Percentiles rank a stretch among this genome's conserved stretches.
phyloP scores from a whole-genome alignment of 2,329 filamentous ascomycete species.

The Aspergillus bombycis region DNA sequence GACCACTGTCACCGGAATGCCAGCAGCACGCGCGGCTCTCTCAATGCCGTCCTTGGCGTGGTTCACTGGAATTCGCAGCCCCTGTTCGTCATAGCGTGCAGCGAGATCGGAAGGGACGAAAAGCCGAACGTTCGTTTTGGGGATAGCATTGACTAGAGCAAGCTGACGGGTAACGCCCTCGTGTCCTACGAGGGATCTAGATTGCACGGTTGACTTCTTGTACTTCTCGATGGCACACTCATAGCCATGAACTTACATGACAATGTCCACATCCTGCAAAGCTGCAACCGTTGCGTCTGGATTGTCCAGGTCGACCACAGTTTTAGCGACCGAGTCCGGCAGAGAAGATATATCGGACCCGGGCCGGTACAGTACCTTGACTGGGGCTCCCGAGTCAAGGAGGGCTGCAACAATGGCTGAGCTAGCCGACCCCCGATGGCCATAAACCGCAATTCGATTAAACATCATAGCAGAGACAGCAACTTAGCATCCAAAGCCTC shows the following conservation, averaged over 20 bases:
- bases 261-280: constrained; percentile 23
- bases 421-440: constrained; percentile 23
- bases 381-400: constrained; percentile 17
- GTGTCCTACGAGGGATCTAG: constrained; percentile 24
- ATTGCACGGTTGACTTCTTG: no score
- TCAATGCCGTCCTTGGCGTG: constrained; percentile 18
- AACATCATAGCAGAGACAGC: constrained; percentile 19
- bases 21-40: constrained; percentile 16
- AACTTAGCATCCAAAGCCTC: no score
- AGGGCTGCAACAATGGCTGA: constrained; percentile 20
- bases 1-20: constrained; percentile 20
- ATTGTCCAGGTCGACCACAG: constrained; percentile 21
- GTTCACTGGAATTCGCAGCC: constrained; percentile 13
- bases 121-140: constrained; percentile 21
- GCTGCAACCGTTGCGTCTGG: constrained; percentile 11
- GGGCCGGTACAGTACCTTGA: constrained; percentile 20
- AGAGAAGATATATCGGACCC: constrained; percentile 17
- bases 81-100: constrained; percentile 17
- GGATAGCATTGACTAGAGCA: constrained; percentile 20
- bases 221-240: no score
- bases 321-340: constrained; percentile 4
- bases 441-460: constrained; percentile 28
- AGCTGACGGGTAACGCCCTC: constrained; percentile 16
- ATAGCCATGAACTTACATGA: constrained; percentile 25
- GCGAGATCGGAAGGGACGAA: constrained; percentile 22